These are phyloP conservation scores for Emydomyces testavorans DNA, from an alignment of 2,329 filamentous ascomycete genomes.

Conservation along the genomic window DNA sequence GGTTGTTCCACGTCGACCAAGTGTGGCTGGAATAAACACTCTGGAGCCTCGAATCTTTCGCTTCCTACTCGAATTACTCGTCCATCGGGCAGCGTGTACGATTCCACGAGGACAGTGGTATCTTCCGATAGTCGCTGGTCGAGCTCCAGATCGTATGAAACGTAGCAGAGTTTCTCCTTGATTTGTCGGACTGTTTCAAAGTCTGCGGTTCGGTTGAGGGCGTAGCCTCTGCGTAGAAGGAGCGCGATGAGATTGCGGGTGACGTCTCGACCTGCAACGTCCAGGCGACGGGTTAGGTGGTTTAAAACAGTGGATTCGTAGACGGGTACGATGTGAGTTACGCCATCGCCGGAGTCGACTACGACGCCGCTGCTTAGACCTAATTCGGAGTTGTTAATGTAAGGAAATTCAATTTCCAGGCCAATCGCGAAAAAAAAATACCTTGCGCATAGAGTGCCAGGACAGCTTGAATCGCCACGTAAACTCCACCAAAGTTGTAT, in stretches of 20 bases:
- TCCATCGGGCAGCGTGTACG: slow-evolving; percentile 92
- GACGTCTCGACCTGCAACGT: slow-evolving; percentile 92
- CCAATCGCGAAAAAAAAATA: slow-evolving; percentile 23
- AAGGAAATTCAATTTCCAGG: not conserved
- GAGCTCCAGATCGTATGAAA: slow-evolving; percentile 92
- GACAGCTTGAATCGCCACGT: slow-evolving; percentile 95
- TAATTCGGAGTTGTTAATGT: slow-evolving; percentile 26
- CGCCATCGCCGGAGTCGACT: slow-evolving; percentile 94
- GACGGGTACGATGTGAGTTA: slow-evolving; percentile 96
- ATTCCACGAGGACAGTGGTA: slow-evolving; percentile 92
- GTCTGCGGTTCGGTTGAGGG: slow-evolving; percentile 93
- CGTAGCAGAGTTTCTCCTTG: slow-evolving; percentile 99
- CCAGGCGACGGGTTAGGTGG: slow-evolving; percentile 84
- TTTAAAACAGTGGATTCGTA: slow-evolving; percentile 98
- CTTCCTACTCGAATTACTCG: slow-evolving; percentile 92
- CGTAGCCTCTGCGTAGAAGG: slow-evolving; percentile 84
- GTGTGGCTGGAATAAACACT: slow-evolving; percentile 97
- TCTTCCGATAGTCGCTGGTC: slow-evolving; percentile 95
- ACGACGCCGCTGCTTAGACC: slow-evolving; percentile 89
- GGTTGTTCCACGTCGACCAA: slow-evolving; percentile 95
- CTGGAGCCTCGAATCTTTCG: slow-evolving; percentile 93
- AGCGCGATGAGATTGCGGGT: slow-evolving; percentile 97
- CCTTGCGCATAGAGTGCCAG: slow-evolving; percentile 93
- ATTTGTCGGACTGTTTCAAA: slow-evolving; percentile 98
- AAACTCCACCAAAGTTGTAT: slow-evolving; percentile 91